Conservation (phyloP, 1,139 yeast genomes). For the Hansenula anomala region DNA sequence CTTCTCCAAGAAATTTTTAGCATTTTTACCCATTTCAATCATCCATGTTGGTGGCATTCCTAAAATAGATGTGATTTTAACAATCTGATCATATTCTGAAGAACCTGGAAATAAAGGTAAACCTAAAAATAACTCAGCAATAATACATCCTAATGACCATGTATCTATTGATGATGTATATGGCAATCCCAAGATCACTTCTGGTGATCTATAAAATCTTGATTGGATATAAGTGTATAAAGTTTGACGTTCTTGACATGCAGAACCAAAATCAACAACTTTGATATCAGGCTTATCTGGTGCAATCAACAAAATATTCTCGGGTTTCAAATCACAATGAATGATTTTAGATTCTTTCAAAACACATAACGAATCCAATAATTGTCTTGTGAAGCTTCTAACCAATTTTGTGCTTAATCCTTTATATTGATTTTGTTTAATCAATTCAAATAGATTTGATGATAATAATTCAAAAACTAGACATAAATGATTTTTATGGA, state of each 20-base stretch:
- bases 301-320: conserved; percentile 76
- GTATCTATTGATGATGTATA: conserved; percentile 91
- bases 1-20: conserved; percentile 64
- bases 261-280: conserved; percentile 94
- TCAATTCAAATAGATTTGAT: conserved; percentile 82
- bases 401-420: conserved; percentile 83
- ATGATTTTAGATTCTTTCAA: conserved; percentile 81
- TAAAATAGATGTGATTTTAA: conserved; percentile 75
- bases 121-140: conserved; percentile 90
- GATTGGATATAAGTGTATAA: conserved; percentile 93
- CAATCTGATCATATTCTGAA: conserved; percentile 86
- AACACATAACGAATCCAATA: conserved; percentile 74
- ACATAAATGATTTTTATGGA: conserved; percentile 91
- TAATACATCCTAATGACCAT: conserved; percentile 98
- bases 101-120: conserved; percentile 94
- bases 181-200: conserved; percentile 86
- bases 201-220: conserved; percentile 94
- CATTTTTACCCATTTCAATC: conserved; percentile 91
- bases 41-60: conserved; percentile 93
- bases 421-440: conserved; percentile 90
- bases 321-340: conserved; percentile 97
- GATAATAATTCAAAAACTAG: conserved; percentile 87
- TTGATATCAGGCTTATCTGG: conserved; percentile 87
- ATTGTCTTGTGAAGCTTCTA: conserved; percentile 70
- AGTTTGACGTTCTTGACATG: conserved; percentile 89